Evolutionary conservation across 2,329 filamentous ascomycete genomes (phyloP).

Genomic region (Nigrospora osmanthi): DNA sequence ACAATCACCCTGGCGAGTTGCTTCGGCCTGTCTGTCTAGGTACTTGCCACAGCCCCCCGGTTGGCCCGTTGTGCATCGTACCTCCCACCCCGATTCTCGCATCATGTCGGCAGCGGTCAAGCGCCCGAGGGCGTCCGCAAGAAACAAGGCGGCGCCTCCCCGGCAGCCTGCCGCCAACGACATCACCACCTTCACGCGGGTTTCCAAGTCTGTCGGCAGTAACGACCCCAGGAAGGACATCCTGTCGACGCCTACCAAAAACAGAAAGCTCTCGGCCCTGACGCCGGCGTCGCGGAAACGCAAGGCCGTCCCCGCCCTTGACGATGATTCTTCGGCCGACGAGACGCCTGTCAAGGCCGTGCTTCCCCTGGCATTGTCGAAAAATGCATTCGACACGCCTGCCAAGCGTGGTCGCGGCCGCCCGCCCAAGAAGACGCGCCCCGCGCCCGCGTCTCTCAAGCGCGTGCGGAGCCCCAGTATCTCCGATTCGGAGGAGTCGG

Average conservation of each 20-base stretch:
- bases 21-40: no score
- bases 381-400: conserved; percentile 3
- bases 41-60: no score
- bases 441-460: conserved; percentile 16
- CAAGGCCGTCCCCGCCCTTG: conserved; percentile 18
- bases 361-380: conserved; percentile 6
- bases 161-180: conserved; percentile 18
- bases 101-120: conserved; percentile 19
- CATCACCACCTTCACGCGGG: conserved; percentile 37
- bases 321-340: conserved; percentile 21
- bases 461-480: conserved; percentile 20
- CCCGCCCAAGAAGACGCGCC: conserved; percentile 16
- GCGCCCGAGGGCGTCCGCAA: conserved; percentile 14
- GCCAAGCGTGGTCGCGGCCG: conserved; percentile 18
- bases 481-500: conserved; percentile 22
- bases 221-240: conserved; percentile 26
- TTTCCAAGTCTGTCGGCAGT: conserved; percentile 33
- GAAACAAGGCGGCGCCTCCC: conserved; percentile 13
- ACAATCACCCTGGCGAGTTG: no score
- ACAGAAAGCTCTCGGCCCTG: conserved; percentile 31
- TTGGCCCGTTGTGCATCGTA: no score
- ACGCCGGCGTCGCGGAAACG: conserved; percentile 25
- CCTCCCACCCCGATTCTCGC: neutral
- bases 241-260: conserved; percentile 18
- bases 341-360: conserved; percentile 13